Conservation (phyloP, 208 protist species). For the Acanthamoeba polyphaga region DNA sequence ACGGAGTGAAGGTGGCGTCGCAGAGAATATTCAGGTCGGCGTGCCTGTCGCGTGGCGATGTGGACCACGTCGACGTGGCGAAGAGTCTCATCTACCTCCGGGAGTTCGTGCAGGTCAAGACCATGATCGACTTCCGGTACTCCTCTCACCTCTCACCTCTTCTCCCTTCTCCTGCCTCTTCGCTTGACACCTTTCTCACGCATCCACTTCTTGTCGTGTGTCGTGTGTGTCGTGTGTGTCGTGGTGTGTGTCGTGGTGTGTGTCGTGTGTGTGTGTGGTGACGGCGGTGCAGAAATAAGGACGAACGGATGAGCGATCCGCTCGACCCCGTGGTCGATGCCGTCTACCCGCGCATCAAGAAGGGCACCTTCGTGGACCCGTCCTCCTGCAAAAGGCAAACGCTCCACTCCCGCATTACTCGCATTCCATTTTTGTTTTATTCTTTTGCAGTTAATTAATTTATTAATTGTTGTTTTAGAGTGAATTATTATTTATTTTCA, state of each 20-base stretch:
- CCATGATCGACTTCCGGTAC: constrained; percentile 62
- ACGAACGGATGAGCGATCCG: constrained; percentile 33
- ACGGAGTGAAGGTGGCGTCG: neutral
- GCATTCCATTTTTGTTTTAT: too few relatives aligned
- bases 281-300: neutral
- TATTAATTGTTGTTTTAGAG: neutral
- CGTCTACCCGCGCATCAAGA: neutral
- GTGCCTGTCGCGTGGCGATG: constrained; percentile 56
- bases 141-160: neutral
- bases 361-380: too few relatives aligned
- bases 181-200: neutral
- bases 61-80: neutral
- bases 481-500: neutral
- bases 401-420: too few relatives aligned
- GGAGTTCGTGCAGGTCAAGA: neutral
- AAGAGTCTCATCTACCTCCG: neutral
- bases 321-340: constrained; percentile 15
- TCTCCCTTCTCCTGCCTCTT: neutral
- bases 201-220: too few relatives aligned
- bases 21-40: neutral
- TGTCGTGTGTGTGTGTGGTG: too few relatives aligned
- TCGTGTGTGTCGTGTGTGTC: too few relatives aligned
- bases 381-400: too few relatives aligned
- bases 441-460: too few relatives aligned
- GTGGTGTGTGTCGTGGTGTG: too few relatives aligned